These are phyloP conservation scores for Fragaria iinumae DNA, from an alignment of 306 rosid genomes.

Conservation along the genomic window DNA sequence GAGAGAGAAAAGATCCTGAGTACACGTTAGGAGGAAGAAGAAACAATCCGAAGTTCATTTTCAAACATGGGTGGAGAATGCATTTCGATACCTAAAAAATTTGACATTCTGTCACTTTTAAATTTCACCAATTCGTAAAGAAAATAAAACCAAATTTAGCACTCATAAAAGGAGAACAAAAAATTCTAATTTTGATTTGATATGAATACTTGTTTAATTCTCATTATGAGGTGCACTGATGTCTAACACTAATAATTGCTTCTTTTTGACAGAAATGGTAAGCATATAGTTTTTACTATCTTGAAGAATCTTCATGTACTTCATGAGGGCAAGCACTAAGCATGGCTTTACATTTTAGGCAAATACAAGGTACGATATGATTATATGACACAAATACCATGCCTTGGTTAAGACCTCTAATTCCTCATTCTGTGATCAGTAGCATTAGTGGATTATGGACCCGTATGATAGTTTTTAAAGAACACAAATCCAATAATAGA, in stretches of 20 bases:
- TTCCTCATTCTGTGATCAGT: slow-evolving; percentile 8
- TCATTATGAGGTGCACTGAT: neutral
- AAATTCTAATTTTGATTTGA: neutral
- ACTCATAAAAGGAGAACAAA: neutral
- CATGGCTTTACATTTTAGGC: slow-evolving; percentile 12
- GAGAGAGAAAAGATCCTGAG: neutral
- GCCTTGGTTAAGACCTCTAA: slow-evolving; percentile 3
- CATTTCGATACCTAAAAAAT: neutral
- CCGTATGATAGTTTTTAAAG: slow-evolving; percentile 1
- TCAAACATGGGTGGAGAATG: neutral
- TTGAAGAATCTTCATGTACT: slow-evolving; percentile 34
- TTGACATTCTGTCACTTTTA: neutral
- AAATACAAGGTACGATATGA: neutral
- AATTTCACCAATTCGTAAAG: neutral
- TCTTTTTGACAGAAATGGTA: too few species aligned
- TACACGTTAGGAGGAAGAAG: neutral
- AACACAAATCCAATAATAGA: slow-evolving; percentile 21
- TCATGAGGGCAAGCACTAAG: slow-evolving; percentile 10
- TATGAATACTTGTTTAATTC: neutral
- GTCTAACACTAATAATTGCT: neutral
- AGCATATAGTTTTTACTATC: too few species aligned
- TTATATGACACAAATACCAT: slow-evolving; percentile 15
- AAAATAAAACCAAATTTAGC: neutral
- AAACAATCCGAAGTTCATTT: neutral
- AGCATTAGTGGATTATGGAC: slow-evolving; percentile 24